Base-by-base conservation (phyloP, 2,329 filamentous ascomycete species). In the Colletotrichum sp. region DNA sequence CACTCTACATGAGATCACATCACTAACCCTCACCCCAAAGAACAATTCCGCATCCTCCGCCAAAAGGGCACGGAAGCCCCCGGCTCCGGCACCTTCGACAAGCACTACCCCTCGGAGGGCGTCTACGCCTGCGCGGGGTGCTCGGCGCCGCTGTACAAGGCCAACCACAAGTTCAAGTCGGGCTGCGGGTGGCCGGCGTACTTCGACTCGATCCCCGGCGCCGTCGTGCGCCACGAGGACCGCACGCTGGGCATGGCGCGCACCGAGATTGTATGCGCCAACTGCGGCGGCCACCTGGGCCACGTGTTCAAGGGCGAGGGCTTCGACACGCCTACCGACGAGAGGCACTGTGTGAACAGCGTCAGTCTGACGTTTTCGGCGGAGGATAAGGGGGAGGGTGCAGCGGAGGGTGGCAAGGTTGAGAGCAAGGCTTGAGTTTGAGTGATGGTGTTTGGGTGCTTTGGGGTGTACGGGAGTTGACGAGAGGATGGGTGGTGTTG, bases 121-220 rank as follows among this genome's bases (percentile, higher is more conserved):
- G 91, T 95, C 71, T 99, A 99, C 88, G 93, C 90, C 62, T 99
- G 97, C 86, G 95, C 95, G 21, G 97, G 92, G 69, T 99, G 97
- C 89, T 85, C 93, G 32, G 91, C 96, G 9, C 96, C 97, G 7
- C 92, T 99, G 21, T 99, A 99, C 91, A 96, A 93, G 85, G 96
- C 97, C 32, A 90, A 90, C 78, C 96, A 98, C 87, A 99, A 99
- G 86, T 99, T 99, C 90, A 95, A 95, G 85, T 98, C 95, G 21
- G 95, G 96, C 57, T 99, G 97, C 86, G 97, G 97, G 77, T 99
- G 97, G 97, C 97, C 97, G 1, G 97, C 97, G 15, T 99, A 99
- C 87, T 99, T 96, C 84, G 97, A 99, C 86, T 96, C 94, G 79
- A 92, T 99, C 68, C 96, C 97, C 0, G 96, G 96, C 4, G 96